Evolutionary conservation across 2,329 filamentous ascomycete species (phyloP).

Genomic region (Fusarium drepaniforme): DNA sequence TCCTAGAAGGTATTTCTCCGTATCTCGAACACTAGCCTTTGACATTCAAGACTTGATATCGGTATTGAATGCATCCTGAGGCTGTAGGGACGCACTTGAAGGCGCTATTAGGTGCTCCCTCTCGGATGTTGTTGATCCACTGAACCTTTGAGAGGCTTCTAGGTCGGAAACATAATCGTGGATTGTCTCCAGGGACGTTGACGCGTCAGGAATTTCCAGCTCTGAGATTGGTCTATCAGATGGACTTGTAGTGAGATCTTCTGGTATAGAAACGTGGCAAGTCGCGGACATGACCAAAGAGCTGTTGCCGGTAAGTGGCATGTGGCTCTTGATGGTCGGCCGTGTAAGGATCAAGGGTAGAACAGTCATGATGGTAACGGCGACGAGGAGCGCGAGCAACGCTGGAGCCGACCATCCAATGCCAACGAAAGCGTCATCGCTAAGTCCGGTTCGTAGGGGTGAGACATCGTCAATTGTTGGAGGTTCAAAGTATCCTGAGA

Average conservation of each 20-base stretch:
- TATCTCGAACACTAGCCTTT: not conserved
- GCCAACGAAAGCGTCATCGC: not conserved
- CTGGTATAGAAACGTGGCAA: not conserved
- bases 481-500: not conserved
- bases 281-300: not conserved
- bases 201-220: not conserved
- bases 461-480: not conserved
- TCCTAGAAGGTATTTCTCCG: not conserved
- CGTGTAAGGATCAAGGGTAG: not conserved
- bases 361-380: not conserved
- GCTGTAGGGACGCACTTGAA: not conserved
- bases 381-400: not conserved
- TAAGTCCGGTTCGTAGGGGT: not conserved
- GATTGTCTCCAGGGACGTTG: not conserved
- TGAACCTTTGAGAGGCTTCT: not conserved
- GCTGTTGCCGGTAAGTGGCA: not conserved
- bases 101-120: not conserved
- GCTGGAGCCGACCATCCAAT: not conserved
- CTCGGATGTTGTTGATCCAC: not conserved
- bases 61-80: not conserved
- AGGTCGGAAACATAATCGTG: not conserved
- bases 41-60: not conserved
- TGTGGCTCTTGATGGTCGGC: not conserved
- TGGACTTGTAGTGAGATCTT: not conserved
- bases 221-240: not conserved